Evolutionary conservation across 2,329 filamentous ascomycete genomes (phyloP), one percentile per base, ranked within the genome.

Genomic region (Sarocladiaceae sp.): DNA sequence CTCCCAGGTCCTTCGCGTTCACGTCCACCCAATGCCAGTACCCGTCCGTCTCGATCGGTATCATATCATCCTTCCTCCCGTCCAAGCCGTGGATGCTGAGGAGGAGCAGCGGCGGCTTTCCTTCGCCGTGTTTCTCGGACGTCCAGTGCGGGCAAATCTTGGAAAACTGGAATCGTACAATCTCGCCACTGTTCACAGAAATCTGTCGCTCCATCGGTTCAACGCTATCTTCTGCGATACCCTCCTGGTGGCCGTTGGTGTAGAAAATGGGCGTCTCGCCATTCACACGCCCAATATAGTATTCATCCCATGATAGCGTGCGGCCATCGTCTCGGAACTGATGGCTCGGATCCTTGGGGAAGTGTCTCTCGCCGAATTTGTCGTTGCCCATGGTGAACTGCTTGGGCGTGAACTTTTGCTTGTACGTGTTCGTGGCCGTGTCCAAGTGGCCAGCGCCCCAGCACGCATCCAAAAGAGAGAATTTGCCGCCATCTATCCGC

Each of bases 381-480:
- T 91, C 83, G 58, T 96, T 96, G 42, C 65, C 62, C 47, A 67
- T 62, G 3, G 66, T 76, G 53, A 85, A 85, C 50, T 76, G 64
- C 6, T 71, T 62, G 0, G 88, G 78, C 1, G 70, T 74, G 61
- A 96, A 95, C 3, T 69, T 59, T 53, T 83, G 76, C 33, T 75
- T 75, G 65, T 89, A 96, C 1, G 69, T 62, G 46, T 74, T 64
- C 13, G 69, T 70, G 41, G 45, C 51, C 16, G 57, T 69, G 33
- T 71, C 64, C 7, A 95, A 64, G 49, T 78, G 70, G 2, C 91
- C 91, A 0, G 91, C 88, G 31, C 93, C 93, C 93, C 93, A 98
- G 59, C 91, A 97, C 1, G 85, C 66, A 57, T 98, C 93, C 40
- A 97, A 67, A 1, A 97, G 74, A 64, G 96, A 95, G 91, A 91